A percentile compares a stretch with the other conserved stretches of the same genome.
These are phyloP conservation scores for Arthrobotrys megalospora DNA, from an alignment of 2,329 filamentous ascomycete species.

Conservation along the genomic window DNA sequence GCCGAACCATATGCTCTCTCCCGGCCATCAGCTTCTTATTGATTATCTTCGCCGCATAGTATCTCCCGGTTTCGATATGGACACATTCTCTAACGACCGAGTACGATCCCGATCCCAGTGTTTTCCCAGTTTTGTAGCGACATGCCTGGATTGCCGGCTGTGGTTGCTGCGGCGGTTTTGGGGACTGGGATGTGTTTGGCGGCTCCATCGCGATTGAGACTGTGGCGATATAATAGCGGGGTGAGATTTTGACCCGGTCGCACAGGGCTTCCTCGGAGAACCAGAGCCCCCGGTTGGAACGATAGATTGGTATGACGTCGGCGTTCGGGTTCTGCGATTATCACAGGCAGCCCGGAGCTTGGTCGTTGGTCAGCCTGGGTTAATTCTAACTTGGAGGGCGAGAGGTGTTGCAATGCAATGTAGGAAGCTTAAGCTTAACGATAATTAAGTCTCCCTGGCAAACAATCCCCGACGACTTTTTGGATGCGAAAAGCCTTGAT, in stretches of 20 bases:
- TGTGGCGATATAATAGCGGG: slow-evolving; percentile 14
- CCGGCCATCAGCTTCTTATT: slow-evolving; percentile 99
- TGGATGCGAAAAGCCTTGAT: slow-evolving; percentile 2
- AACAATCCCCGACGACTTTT: slow-evolving; percentile 4
- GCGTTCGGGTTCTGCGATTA: neutral
- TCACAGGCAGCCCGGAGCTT: neutral
- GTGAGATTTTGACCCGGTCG: neutral
- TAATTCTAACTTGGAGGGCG: no score
- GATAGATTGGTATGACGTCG: no score
- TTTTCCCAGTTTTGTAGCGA: slow-evolving; percentile 98
- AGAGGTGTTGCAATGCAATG: slow-evolving; percentile 10
- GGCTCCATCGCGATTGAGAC: slow-evolving; percentile 30
- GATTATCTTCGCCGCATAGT: slow-evolving; percentile 99
- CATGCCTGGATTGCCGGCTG: slow-evolving; percentile 45
- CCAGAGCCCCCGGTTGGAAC: neutral
- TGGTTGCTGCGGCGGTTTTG: slow-evolving; percentile 41
- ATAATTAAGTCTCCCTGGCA: neutral
- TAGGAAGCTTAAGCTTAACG: neutral
- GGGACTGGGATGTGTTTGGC: slow-evolving; percentile 36
- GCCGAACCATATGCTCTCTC: slow-evolving; percentile 91
- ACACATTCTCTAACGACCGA: slow-evolving; percentile 99
- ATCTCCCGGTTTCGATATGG: slow-evolving; percentile 96
- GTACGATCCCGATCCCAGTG: slow-evolving; percentile 94
- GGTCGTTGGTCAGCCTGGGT: neutral
- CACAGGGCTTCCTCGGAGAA: neutral